Evolutionary conservation across 108 stramenopile species (phyloP), one percentile per base, ranked within the genome.

Genomic region (Mediolabrus comicus): DNA sequence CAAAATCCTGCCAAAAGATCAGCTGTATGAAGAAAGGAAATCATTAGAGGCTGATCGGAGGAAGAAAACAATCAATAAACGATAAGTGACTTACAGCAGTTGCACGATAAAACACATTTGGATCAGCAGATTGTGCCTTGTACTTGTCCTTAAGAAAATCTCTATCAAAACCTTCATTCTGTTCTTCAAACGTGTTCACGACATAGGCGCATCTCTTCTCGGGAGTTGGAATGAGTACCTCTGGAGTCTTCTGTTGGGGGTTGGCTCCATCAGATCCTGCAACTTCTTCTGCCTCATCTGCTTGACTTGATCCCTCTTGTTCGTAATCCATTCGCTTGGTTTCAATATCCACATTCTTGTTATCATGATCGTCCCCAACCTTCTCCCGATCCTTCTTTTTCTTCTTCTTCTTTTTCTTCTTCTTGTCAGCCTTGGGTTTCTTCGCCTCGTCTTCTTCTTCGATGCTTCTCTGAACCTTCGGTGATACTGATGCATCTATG

Each of bases 1-100:
- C 82, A 62, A 84, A 88, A 58, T 88, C 87, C 17, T 72, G 61
- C 84, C 84, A 84, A 62, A 86, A 88, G 24, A 88, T 11, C 6
- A 72, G 35, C n/a, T n/a, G n/a, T n/a, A n/a, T n/a, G n/a, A n/a
- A n/a, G n/a, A n/a, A n/a, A n/a, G n/a, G n/a, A n/a, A n/a, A n/a
- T n/a, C n/a, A n/a, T n/a, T n/a, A n/a, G n/a, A n/a, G n/a, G n/a
- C n/a, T n/a, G n/a, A n/a, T n/a, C n/a, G n/a, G n/a, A n/a, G n/a
- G n/a, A n/a, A n/a, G n/a, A n/a, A n/a, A n/a, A n/a, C n/a, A n/a
- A n/a, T n/a, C n/a, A n/a, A n/a, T n/a, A n/a, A n/a, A n/a, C n/a
- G n/a, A n/a, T n/a, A n/a, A n/a, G n/a, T n/a, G n/a, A n/a, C n/a
- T n/a, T n/a, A n/a, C n/a, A 24, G 82, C 82, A 0, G 84, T 83